Percentiles rank a stretch among this genome's conserved stretches.
Evolutionary conservation across 176 grass and related monocot genomes (phyloP).

Genomic region (Bonia amplexicaulis): DNA sequence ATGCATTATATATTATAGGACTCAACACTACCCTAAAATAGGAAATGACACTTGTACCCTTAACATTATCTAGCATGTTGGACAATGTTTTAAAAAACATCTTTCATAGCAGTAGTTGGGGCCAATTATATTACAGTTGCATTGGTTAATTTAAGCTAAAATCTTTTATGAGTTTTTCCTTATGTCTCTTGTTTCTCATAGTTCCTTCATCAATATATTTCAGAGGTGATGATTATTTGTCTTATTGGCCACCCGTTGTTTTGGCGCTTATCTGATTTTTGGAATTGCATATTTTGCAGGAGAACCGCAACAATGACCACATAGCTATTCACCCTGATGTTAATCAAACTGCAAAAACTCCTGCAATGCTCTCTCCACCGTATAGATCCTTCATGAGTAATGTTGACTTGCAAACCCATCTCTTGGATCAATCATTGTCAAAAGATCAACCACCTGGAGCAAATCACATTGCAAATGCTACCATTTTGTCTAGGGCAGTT

Average conservation of each 20-base stretch:
- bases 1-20: no score
- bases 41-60: no score
- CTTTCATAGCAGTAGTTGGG: background rate
- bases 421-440: background rate
- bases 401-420: constrained; percentile 10
- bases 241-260: background rate
- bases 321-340: constrained; percentile 7
- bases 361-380: constrained; percentile 11
- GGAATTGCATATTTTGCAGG: constrained; percentile 31
- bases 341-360: constrained; percentile 16
- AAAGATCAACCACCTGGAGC: constrained; percentile 34
- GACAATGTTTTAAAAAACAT: background rate
- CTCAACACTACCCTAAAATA: no score
- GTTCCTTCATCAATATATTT: background rate
- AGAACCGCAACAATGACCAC: constrained; percentile 15
- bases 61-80: background rate
- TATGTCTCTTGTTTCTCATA: background rate
- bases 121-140: background rate
- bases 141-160: background rate
- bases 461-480: constrained; percentile 21
- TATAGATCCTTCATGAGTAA: constrained; percentile 20
- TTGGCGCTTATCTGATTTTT: constrained; percentile 6
- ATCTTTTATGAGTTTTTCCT: background rate
- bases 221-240: background rate
- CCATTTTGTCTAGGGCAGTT: background rate